phyloP scores from a whole-genome alignment of 139 green algal species.

The Parachlorella kessleri region DNA sequence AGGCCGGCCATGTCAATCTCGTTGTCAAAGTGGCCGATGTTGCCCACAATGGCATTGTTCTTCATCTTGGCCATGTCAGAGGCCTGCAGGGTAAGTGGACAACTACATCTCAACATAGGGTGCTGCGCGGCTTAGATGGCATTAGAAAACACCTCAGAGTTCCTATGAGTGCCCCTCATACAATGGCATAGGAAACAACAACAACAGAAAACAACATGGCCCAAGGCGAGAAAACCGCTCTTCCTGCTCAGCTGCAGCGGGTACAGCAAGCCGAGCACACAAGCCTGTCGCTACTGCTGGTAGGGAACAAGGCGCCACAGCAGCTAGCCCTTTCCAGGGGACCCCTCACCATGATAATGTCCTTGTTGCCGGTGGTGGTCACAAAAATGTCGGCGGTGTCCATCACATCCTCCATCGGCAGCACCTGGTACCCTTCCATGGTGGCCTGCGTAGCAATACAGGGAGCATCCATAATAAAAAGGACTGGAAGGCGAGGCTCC shows the following conservation, averaged over 20 bases:
- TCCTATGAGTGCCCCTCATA: too few relatives aligned
- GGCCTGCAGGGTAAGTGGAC: conserved; percentile 93
- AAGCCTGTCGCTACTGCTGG: conserved; percentile 69
- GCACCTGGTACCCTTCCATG: conserved; percentile 96
- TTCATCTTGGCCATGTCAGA: conserved; percentile 99
- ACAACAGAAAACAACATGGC: too few relatives aligned
- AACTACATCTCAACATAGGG: too few relatives aligned
- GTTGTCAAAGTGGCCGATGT: conserved; percentile 99
- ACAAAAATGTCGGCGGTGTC: conserved; percentile 96
- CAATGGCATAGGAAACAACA: too few relatives aligned
- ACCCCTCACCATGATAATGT: conserved; percentile 72
- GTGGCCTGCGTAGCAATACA: conserved; percentile 62
- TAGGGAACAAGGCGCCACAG: conserved; percentile 18
- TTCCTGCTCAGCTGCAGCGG: too few relatives aligned
- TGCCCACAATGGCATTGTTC: conserved; percentile 99
- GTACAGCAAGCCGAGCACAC: conserved; percentile 30
- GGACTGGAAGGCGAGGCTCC: too few relatives aligned
- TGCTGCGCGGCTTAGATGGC: too few relatives aligned
- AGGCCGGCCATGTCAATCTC: conserved; percentile 99
- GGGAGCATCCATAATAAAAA: too few relatives aligned
- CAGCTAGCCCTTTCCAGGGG: too few relatives aligned
- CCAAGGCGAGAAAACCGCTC: too few relatives aligned
- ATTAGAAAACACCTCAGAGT: too few relatives aligned
- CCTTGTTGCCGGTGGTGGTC: conserved; percentile 99
- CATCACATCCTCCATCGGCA: conserved; percentile 88